These are phyloP conservation scores for Suhomyces pyralidae DNA, from an alignment of 805 yeast genomes.

Conservation along the genomic window DNA sequence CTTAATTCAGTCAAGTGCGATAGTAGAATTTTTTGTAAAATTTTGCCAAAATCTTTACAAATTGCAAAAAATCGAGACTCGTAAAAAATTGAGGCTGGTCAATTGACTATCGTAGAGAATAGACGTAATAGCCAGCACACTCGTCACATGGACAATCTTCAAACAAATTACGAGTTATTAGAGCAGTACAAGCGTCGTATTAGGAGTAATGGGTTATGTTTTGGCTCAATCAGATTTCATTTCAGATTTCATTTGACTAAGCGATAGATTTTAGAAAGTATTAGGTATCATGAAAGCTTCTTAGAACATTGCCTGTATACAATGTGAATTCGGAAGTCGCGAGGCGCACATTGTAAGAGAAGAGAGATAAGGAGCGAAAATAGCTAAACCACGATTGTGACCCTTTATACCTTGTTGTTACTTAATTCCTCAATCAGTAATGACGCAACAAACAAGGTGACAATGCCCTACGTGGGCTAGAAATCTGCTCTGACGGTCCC, in stretches of 20 bases:
- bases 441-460: background rate
- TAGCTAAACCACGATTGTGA: background rate
- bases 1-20: background rate
- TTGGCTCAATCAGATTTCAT: background rate
- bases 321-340: background rate
- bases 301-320: background rate
- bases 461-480: background rate
- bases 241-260: background rate
- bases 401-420: no score
- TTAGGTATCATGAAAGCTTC: background rate
- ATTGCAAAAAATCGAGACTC: background rate
- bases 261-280: no score
- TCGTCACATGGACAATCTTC: background rate
- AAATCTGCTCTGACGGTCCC: no score
- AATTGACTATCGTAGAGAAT: background rate
- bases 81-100: background rate
- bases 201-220: background rate
- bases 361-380: background rate
- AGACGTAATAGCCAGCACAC: background rate
- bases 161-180: background rate
- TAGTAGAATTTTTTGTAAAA: background rate
- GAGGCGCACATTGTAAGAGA: background rate
- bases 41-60: background rate
- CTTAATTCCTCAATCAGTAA: background rate
- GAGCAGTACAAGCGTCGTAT: background rate